These are phyloP conservation scores for Cryptococcus floricola DNA, from an alignment of 1,284 basidiomycete species.

Conservation along the genomic window DNA sequence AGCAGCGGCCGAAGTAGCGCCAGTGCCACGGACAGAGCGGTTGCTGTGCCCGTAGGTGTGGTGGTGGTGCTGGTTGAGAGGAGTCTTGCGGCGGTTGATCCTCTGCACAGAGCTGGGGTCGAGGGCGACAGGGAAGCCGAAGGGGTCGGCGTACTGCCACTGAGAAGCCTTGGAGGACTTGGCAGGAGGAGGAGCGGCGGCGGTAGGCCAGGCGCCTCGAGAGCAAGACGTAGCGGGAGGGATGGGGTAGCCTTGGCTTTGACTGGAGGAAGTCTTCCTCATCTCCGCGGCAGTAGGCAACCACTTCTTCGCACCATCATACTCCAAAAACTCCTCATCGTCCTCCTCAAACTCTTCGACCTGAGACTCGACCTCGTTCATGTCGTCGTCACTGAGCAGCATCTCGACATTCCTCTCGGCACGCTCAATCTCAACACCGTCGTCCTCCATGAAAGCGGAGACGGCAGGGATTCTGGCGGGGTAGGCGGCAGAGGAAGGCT, in stretches of 20 bases:
- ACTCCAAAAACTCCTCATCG: conserved; percentile 33
- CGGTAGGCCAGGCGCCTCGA: conserved; percentile 1
- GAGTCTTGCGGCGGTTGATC: neutral
- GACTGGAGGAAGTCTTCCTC: conserved; percentile 21
- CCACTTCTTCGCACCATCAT: conserved; percentile 33
- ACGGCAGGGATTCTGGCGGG: neutral
- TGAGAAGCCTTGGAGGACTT: neutral
- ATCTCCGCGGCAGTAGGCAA: conserved; percentile 21
- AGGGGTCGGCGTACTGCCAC: conserved; percentile 4
- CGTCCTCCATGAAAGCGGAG: conserved; percentile 1
- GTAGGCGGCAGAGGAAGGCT: neutral
- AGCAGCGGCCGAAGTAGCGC: neutral
- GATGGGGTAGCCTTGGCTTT: conserved; percentile 6
- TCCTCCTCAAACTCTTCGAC: conserved; percentile 15
- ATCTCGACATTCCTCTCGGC: conserved; percentile 18
- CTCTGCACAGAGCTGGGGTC: neutral
- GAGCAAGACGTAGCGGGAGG: neutral
- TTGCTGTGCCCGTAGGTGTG: neutral
- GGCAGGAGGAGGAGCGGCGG: neutral
- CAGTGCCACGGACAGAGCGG: neutral
- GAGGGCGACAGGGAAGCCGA: conserved; percentile 7
- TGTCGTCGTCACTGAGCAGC: conserved; percentile 21
- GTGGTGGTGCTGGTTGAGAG: neutral
- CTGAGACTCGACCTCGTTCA: conserved; percentile 13
- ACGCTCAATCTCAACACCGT: conserved; percentile 17